Evolutionary conservation across 805 yeast species (phyloP).

Genomic region (Saturnispora saitoi): DNA sequence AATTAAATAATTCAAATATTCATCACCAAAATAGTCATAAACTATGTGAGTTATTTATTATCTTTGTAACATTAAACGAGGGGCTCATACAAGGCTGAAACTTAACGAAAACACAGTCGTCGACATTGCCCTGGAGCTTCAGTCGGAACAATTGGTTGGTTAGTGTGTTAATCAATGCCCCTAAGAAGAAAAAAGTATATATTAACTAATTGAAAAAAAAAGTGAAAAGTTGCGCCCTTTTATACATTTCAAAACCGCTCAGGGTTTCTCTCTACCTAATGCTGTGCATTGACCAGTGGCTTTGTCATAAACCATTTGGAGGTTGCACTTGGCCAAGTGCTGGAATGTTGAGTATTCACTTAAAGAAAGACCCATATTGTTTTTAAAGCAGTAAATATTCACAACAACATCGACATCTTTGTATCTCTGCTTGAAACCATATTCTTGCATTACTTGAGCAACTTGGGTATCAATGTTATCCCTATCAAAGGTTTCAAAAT

Average conservation of each 20-base stretch:
- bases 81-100: slow-evolving; percentile 56
- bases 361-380: slow-evolving; percentile 64
- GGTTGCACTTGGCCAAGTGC: slow-evolving; percentile 57
- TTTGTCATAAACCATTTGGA: slow-evolving; percentile 69
- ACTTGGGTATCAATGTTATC: slow-evolving; percentile 65
- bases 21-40: not conserved
- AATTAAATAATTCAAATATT: not conserved
- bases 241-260: not conserved
- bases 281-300: slow-evolving; percentile 16
- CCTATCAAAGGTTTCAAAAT: slow-evolving; percentile 64
- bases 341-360: slow-evolving; percentile 65
- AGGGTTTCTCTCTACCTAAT: slow-evolving; percentile 5
- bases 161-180: slow-evolving; percentile 39
- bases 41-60: not conserved
- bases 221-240: not conserved
- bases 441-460: slow-evolving; percentile 36
- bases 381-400: slow-evolving; percentile 82
- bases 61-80: not conserved
- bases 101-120: slow-evolving; percentile 47
- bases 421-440: slow-evolving; percentile 56
- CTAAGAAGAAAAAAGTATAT: slow-evolving; percentile 3
- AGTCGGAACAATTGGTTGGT: slow-evolving; percentile 52
- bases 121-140: slow-evolving; percentile 39
- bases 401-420: slow-evolving; percentile 71
- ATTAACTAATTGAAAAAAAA: not conserved